These are phyloP conservation scores for Talaromyces sp. DNA, from an alignment of 2,329 filamentous ascomycete genomes.

Conservation along the genomic window DNA sequence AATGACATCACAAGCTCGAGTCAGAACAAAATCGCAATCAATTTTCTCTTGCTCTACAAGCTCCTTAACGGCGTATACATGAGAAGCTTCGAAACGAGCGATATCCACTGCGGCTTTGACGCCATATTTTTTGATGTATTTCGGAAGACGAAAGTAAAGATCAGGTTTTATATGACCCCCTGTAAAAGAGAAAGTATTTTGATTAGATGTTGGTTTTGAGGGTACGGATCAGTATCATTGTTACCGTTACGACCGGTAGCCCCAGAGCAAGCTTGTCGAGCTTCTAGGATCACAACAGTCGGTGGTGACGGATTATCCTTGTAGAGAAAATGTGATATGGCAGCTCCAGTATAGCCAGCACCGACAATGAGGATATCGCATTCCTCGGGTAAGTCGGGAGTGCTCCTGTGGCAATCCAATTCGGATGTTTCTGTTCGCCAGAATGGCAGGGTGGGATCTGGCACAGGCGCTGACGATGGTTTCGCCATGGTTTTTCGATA, in stretches of 20 bases:
- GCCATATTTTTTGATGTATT: slow-evolving; percentile 24
- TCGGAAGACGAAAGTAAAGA: slow-evolving; percentile 26
- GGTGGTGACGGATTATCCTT: neutral
- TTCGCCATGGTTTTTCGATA: too few relatives aligned
- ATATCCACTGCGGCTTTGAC: slow-evolving; percentile 37
- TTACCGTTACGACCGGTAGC: slow-evolving; percentile 7
- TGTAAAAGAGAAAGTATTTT: slow-evolving; percentile 6
- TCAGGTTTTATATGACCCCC: slow-evolving; percentile 45
- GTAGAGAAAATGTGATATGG: neutral
- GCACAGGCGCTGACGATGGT: neutral
- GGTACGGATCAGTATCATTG: neutral
- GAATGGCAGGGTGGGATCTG: neutral
- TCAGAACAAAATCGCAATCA: too few relatives aligned
- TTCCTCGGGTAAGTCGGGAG: neutral
- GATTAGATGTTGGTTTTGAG: too few relatives aligned
- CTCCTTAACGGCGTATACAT: too few relatives aligned
- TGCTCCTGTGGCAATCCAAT: neutral
- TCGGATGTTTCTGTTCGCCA: neutral
- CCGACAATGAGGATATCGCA: slow-evolving; percentile 2
- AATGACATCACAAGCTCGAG: too few relatives aligned
- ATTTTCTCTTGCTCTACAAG: too few relatives aligned
- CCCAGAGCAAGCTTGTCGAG: neutral
- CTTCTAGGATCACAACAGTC: neutral
- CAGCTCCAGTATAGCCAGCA: neutral
- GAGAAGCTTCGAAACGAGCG: slow-evolving; percentile 34